Base-by-base conservation (phyloP, 1,284 basidiomycete genomes). In the Amylostereum areolatum region DNA sequence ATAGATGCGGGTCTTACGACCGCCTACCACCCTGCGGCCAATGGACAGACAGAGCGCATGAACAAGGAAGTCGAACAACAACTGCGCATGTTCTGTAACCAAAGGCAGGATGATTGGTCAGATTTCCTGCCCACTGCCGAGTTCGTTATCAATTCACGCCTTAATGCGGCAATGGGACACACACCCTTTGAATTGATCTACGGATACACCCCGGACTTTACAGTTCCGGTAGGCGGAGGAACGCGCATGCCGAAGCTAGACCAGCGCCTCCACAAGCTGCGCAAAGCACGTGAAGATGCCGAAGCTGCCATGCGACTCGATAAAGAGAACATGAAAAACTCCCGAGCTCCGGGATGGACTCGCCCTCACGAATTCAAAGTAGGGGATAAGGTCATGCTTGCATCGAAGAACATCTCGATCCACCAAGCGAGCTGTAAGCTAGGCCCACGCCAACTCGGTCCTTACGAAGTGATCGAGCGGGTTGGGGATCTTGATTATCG, bases 51-150 rank as follows among this genome's bases (percentile, higher is more conserved):
- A 1, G 41, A 48, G 32, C 32, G 18, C 18, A 28, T 35, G 3
- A 48, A 48, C 41, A 11, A 48, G 30, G 40, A 43, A 25, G n/a
- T 48, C 3, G 41, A 43, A 5, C 18, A 31, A 28, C 37, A 41
- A 18, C 40, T 48, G 3, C 25, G 27, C 3, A 28, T 37, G 28
- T 48, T 43, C n/a, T n/a, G n/a, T n/a, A n/a, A n/a, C n/a, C n/a
- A n/a, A n/a, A n/a, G n/a, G n/a, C n/a, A n/a, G n/a, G n/a, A n/a
- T n/a, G n/a, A n/a, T n/a, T n/a, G n/a, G n/a, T n/a, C n/a, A n/a
- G n/a, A n/a, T n/a, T n/a, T n/a, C n/a, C n/a, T n/a, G n/a, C n/a
- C n/a, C n/a, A n/a, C n/a, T n/a, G n/a, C n/a, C n/a, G n/a, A n/a
- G n/a, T n/a, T n/a, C n/a, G n/a, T n/a, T n/a, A n/a, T n/a, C n/a